Percentiles rank a stretch among this genome's conserved stretches.
Conservation (phyloP, 1,139 yeast genomes). For the Candida sanyaensis region DNA sequence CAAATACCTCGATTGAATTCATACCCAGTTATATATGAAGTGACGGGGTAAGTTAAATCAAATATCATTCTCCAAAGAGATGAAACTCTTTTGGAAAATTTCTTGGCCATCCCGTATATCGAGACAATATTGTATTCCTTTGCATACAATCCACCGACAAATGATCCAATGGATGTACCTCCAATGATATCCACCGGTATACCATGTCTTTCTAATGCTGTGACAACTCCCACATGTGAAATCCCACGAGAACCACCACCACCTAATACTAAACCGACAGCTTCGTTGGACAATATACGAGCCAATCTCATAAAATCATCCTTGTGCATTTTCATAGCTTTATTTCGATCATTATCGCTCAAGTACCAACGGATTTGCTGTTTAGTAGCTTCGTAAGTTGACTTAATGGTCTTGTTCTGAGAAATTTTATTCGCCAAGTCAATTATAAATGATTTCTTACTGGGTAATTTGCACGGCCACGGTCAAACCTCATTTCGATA, state of each 20-base stretch:
- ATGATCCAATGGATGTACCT: slow-evolving; percentile 95
- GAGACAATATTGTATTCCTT: slow-evolving; percentile 89
- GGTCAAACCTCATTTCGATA: slow-evolving; percentile 57
- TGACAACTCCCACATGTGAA: slow-evolving; percentile 88
- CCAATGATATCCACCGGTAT: slow-evolving; percentile 94
- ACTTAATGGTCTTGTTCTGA: slow-evolving; percentile 31
- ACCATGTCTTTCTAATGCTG: slow-evolving; percentile 90
- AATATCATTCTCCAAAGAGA: slow-evolving; percentile 83
- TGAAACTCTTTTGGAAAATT: slow-evolving; percentile 79
- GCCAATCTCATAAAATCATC: slow-evolving; percentile 90
- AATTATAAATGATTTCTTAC: slow-evolving; percentile 26
- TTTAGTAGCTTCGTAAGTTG: slow-evolving; percentile 35
- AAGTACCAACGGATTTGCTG: slow-evolving; percentile 22
- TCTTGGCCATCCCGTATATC: slow-evolving; percentile 85
- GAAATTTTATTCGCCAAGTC: slow-evolving; percentile 44
- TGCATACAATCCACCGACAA: slow-evolving; percentile 94
- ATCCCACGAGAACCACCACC: slow-evolving; percentile 99
- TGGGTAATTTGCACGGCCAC: slow-evolving; percentile 18
- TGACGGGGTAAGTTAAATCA: slow-evolving; percentile 90
- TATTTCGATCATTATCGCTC: slow-evolving; percentile 19
- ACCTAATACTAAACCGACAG: slow-evolving; percentile 91
- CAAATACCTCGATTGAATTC: slow-evolving; percentile 96
- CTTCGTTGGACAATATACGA: slow-evolving; percentile 85
- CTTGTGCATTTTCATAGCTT: slow-evolving; percentile 61
- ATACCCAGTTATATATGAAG: slow-evolving; percentile 95